Evolutionary conservation across 2,329 filamentous ascomycete species (phyloP).

Genomic region (Colletotrichum zoysiae): DNA sequence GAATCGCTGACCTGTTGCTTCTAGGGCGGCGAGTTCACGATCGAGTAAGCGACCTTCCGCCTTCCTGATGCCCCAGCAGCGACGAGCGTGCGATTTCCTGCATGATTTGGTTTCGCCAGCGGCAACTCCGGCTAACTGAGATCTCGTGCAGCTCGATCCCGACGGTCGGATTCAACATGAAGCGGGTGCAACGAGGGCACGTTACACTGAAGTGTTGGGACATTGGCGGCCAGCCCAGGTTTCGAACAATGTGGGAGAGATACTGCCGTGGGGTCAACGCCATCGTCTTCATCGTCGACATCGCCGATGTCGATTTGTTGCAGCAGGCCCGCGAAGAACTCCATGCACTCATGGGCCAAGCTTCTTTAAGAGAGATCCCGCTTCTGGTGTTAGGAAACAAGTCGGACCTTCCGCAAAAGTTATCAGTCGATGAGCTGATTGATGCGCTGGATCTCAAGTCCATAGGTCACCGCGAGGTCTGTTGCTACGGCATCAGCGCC

Average conservation of each 20-base stretch:
- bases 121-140: constrained; percentile 42
- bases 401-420: constrained; percentile 90
- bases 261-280: constrained; percentile 98
- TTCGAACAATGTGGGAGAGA: constrained; percentile 99
- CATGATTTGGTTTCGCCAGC: constrained; percentile 24
- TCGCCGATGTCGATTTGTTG: constrained; percentile 84
- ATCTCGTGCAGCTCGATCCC: constrained; percentile 85
- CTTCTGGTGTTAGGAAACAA: constrained; percentile 97
- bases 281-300: constrained; percentile 98
- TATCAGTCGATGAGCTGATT: constrained; percentile 95
- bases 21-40: constrained; percentile 96
- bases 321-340: constrained; percentile 92
- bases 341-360: constrained; percentile 87
- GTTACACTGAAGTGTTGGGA: constrained; percentile 99
- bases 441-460: constrained; percentile 90
- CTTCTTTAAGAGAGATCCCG: constrained; percentile 88
- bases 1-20: constrained; percentile 45
- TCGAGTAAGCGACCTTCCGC: constrained; percentile 80
- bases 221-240: constrained; percentile 94
- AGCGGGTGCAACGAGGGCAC: constrained; percentile 96
- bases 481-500: constrained; percentile 98
- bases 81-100: neutral
- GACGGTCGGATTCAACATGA: constrained; percentile 99
- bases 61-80: constrained; percentile 12
- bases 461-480: constrained; percentile 93